Evolutionary conservation across 805 yeast species (phyloP).

Genomic region (Zygotorulaspora florentina): DNA sequence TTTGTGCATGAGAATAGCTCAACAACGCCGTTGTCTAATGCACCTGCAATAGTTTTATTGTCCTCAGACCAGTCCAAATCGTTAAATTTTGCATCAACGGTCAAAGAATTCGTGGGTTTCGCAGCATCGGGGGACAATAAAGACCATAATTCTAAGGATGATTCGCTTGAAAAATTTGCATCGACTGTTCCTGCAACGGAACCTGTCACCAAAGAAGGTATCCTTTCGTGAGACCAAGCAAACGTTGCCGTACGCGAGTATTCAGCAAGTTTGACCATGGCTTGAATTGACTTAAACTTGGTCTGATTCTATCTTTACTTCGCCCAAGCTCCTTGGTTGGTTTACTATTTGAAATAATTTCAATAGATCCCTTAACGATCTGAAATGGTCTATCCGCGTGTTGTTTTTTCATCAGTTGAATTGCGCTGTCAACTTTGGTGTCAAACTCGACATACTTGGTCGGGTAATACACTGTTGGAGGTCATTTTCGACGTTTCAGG

Average conservation of each 20-base stretch:
- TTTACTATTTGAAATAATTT: background rate
- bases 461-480: background rate
- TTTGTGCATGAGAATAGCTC: slow-evolving; percentile 68
- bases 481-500: background rate
- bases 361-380: slow-evolving; percentile 3
- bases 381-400: slow-evolving; percentile 2
- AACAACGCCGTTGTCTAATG: slow-evolving; percentile 75
- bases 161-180: slow-evolving; percentile 73
- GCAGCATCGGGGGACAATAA: slow-evolving; percentile 42
- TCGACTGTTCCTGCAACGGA: slow-evolving; percentile 96
- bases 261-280: slow-evolving; percentile 80
- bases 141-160: slow-evolving; percentile 78
- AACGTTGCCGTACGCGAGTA: slow-evolving; percentile 85
- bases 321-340: background rate
- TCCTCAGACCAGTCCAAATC: slow-evolving; percentile 79
- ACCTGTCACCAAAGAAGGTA: slow-evolving; percentile 83
- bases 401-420: slow-evolving; percentile 1
- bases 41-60: slow-evolving; percentile 74
- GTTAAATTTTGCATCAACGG: slow-evolving; percentile 60
- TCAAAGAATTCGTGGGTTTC: slow-evolving; percentile 43
- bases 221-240: slow-evolving; percentile 81
- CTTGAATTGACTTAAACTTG: slow-evolving; percentile 3
- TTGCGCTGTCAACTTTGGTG: slow-evolving; percentile 1
- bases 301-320: background rate
- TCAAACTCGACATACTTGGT: background rate